Percentiles rank a stretch among this genome's conserved stretches.
phyloP scores from a whole-genome alignment of 192 early-diverging fungal species.

The Entrophospora sp. region DNA sequence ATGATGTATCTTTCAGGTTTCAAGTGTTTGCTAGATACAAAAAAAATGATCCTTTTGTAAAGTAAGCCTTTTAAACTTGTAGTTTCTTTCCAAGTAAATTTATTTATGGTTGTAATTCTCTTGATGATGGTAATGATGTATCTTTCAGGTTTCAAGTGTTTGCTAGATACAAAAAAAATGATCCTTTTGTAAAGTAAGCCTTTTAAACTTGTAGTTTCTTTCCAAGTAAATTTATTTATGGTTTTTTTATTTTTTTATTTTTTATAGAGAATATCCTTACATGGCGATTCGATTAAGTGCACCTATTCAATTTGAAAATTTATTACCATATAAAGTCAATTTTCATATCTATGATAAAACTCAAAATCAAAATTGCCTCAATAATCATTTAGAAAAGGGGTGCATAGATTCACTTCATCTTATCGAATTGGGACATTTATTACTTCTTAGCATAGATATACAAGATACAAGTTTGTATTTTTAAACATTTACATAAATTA shows the following conservation, averaged over 20 bases:
- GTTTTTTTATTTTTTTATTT: not conserved
- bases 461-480: slow-evolving; percentile 49
- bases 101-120: not conserved
- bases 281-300: slow-evolving; percentile 68
- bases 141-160: slow-evolving; percentile 69
- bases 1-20: slow-evolving; percentile 54
- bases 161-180: slow-evolving; percentile 38
- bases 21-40: slow-evolving; percentile 52
- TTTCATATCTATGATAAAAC: slow-evolving; percentile 74
- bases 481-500: too few relatives aligned
- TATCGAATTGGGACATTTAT: slow-evolving; percentile 71
- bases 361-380: slow-evolving; percentile 47
- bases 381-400: slow-evolving; percentile 58
- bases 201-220: not conserved
- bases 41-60: slow-evolving; percentile 37
- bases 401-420: slow-evolving; percentile 68
- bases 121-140: too few relatives aligned
- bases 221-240: not conserved
- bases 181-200: slow-evolving; percentile 31
- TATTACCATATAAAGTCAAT: slow-evolving; percentile 81
- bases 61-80: slow-evolving; percentile 15
- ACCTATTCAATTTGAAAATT: slow-evolving; percentile 86
- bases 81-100: not conserved
- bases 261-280: slow-evolving; percentile 55
- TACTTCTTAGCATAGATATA: slow-evolving; percentile 68